phyloP scores from a whole-genome alignment of 371 early-diverging fungal species.

The Actinomortierella ambigua region DNA sequence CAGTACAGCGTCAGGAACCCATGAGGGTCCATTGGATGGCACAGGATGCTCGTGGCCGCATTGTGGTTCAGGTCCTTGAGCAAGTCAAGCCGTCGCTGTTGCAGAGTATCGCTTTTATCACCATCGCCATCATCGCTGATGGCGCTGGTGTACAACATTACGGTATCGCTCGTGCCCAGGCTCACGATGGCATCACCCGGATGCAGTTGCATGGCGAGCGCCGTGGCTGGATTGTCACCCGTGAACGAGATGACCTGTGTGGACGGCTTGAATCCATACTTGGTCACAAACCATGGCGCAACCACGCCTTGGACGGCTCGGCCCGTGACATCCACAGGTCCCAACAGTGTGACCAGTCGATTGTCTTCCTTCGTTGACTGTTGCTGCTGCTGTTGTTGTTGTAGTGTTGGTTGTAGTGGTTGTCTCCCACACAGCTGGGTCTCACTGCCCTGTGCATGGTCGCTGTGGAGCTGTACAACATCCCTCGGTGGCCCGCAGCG shows the following conservation, averaged over 20 bases:
- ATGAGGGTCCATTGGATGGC: conserved; percentile 68
- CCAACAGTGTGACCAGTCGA: conserved; percentile 33
- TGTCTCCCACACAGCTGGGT: neutral
- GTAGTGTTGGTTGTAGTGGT: neutral
- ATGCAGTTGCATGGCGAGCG: conserved; percentile 65
- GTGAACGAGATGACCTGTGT: conserved; percentile 60
- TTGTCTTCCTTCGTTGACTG: neutral
- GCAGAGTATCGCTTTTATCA: neutral
- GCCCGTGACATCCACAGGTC: conserved; percentile 39
- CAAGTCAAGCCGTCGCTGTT: neutral
- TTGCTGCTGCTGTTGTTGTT: neutral
- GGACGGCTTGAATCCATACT: conserved; percentile 46
- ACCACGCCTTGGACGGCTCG: conserved; percentile 34
- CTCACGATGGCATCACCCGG: conserved; percentile 71
- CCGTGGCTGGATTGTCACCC: conserved; percentile 85
- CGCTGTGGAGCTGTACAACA: conserved; percentile 52
- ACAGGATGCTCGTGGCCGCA: conserved; percentile 67
- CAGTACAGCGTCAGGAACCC: conserved; percentile 79
- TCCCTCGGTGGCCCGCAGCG: conserved; percentile 49
- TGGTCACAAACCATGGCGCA: conserved; percentile 44
- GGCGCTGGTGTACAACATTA: conserved; percentile 61
- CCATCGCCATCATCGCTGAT: conserved; percentile 49
- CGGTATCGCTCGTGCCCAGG: conserved; percentile 84
- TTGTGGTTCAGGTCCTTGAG: conserved; percentile 38
- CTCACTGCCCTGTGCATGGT: conserved; percentile 59